Evolutionary conservation across 768 basidiomycete species (phyloP), one percentile per base, ranked within the genome.

Genomic region (Leucosporidium scottii): DNA sequence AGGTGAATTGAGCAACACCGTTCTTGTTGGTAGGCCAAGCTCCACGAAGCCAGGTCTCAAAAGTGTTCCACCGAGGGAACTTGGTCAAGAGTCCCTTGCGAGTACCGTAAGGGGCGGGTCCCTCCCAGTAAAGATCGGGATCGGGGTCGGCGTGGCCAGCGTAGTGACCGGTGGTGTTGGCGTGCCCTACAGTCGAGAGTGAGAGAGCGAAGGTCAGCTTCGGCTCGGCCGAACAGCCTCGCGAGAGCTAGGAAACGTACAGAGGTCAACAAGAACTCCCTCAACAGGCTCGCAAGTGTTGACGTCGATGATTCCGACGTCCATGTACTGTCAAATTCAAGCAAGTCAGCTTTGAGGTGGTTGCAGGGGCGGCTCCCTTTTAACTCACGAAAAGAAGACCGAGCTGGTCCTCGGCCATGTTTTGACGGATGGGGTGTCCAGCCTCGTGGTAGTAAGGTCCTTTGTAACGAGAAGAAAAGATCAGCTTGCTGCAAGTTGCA

Each of bases 21-120:
- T 78, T 74, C 73, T 75, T 72, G 72, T 78, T 76, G 5, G 76
- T 73, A n/a, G 75, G 75, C 74, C 74, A 76, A 48, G 77, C 77
- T 1, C 61, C 77, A 8, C 76, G 65, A 17, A 78, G 62, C 74
- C 75, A 78, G 17, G 77, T 78, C 74, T 78, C 77, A 53, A 74
- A 68, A 57, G 73, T 72, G 65, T 75, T 76, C 28, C 72, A 73
- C 47, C 75, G 66, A 12, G 77, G 77, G 74, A 68, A 78, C 56
- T 75, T 76, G 56, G 67, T 70, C 18, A 77, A 67, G n/a, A 78
- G 67, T 13, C 77, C 77, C 62, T 74, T 73, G 61, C 77, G 73
- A 20, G 72, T 66, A 17, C 77, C 77, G 18, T 66, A 59, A 9
- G 44, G 50, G 4, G 70, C 70, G 21, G 77, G 77, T 3, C 73